Percentiles rank a stretch among this genome's conserved stretches.
Evolutionary conservation across 495 filamentous ascomycete genomes (phyloP).

Genomic region (Astrothelium macrocarpum): DNA sequence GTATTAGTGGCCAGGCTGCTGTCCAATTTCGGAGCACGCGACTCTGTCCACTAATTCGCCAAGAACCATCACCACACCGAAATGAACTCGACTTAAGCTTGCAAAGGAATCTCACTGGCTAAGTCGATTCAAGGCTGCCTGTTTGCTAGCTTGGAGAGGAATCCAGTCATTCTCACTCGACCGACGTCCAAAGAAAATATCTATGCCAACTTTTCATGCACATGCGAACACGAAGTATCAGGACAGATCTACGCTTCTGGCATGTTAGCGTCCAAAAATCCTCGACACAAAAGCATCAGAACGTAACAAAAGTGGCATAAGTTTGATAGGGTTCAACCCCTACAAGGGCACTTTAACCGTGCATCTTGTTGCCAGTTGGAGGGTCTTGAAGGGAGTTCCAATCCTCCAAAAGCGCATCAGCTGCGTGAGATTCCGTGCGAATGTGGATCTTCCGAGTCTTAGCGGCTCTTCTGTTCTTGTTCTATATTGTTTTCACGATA

Average conservation of each 20-base stretch:
- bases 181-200: background rate
- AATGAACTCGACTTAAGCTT: background rate
- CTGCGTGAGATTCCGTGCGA: background rate
- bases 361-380: background rate
- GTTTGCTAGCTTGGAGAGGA: too few relatives aligned
- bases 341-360: background rate
- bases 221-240: background rate
- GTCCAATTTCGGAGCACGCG: background rate
- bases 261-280: background rate
- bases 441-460: constrained; percentile 24
- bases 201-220: background rate
- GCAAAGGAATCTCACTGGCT: too few relatives aligned
- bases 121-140: too few relatives aligned
- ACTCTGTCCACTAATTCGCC: background rate
- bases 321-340: background rate
- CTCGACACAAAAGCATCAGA: background rate
- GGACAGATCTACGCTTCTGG: background rate
- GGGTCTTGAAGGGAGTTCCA: background rate
- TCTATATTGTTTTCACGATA: constrained; percentile 82
- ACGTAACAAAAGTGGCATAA: background rate
- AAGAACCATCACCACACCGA: background rate
- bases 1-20: too few relatives aligned
- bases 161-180: background rate
- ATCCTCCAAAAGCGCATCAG: background rate
- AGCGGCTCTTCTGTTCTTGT: constrained; percentile 59